Evolutionary conservation across 208 protist species (phyloP).

Genomic region (Tritrichomonas musculus): DNA sequence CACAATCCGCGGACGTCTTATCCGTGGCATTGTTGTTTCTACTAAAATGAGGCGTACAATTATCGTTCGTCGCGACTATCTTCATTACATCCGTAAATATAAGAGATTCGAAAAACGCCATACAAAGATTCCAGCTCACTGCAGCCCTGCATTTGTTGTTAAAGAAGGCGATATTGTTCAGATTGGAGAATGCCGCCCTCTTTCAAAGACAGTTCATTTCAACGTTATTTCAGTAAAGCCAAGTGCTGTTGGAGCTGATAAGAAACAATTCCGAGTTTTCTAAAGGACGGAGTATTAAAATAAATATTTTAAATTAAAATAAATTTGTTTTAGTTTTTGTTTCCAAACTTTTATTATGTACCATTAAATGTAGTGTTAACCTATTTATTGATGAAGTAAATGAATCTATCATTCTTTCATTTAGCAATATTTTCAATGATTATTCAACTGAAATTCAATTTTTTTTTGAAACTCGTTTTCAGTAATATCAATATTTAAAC

Average conservation of each 20-base stretch:
- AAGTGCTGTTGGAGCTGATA: slow-evolving; percentile 34
- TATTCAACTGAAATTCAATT: too few relatives aligned
- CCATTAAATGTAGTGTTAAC: too few relatives aligned
- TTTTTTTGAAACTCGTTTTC: too few relatives aligned
- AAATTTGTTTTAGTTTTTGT: too few relatives aligned
- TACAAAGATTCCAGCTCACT: slow-evolving; percentile 95
- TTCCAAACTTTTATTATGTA: too few relatives aligned
- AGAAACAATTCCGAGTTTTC: slow-evolving; percentile 54
- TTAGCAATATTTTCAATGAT: too few relatives aligned
- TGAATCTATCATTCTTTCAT: too few relatives aligned
- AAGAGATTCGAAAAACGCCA: slow-evolving; percentile 99
- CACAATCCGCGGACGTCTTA: slow-evolving; percentile 95
- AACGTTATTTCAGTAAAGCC: slow-evolving; percentile 88
- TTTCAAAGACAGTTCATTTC: slow-evolving; percentile 99
- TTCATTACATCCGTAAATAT: slow-evolving; percentile 99
- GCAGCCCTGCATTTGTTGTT: slow-evolving; percentile 91
- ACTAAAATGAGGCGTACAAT: slow-evolving; percentile 97
- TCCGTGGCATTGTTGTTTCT: slow-evolving; percentile 89
- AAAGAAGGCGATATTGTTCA: slow-evolving; percentile 94
- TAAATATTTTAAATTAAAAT: too few relatives aligned
- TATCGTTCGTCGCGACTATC: slow-evolving; percentile 97
- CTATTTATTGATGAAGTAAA: too few relatives aligned
- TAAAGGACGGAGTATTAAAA: too few relatives aligned
- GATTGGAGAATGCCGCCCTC: slow-evolving; percentile 84
- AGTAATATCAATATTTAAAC: too few relatives aligned